Percentiles rank a stretch among this genome's conserved stretches.
Conservation (phyloP, 208 protist genomes). For the Entamoeba histolytica region DNA sequence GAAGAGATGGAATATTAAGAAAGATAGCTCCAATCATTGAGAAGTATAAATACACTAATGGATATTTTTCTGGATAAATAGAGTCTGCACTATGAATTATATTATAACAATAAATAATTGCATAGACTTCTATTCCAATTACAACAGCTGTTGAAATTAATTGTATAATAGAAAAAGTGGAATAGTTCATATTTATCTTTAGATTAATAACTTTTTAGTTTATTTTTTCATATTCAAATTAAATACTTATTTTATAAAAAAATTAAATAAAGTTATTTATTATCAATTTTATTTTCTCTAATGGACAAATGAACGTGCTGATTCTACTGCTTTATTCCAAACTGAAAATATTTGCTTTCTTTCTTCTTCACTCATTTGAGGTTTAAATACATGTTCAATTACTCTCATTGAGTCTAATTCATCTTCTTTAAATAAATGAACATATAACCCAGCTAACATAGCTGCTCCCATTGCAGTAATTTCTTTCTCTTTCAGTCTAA, state of each 20-base stretch:
- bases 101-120: not conserved
- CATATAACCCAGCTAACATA: slow-evolving; percentile 35
- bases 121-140: not conserved
- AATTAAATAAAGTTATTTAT: too few species aligned
- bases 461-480: slow-evolving; percentile 37
- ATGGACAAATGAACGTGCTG: not conserved
- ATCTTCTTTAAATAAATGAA: not conserved
- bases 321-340: not conserved
- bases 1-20: not conserved
- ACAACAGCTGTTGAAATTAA: not conserved
- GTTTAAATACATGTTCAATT: not conserved
- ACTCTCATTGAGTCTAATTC: not conserved
- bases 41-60: not conserved
- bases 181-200: not conserved
- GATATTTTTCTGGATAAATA: not conserved
- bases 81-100: not conserved
- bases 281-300: not conserved
- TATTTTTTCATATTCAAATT: too few species aligned
- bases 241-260: too few species aligned
- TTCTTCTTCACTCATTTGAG: not conserved
- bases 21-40: not conserved
- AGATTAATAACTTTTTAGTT: too few species aligned
- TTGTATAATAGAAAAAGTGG: not conserved
- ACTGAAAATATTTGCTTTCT: not conserved
- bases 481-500: slow-evolving; percentile 18